Conservation (phyloP, 23 red algal species). For the Gracilaria gracilis region DNA sequence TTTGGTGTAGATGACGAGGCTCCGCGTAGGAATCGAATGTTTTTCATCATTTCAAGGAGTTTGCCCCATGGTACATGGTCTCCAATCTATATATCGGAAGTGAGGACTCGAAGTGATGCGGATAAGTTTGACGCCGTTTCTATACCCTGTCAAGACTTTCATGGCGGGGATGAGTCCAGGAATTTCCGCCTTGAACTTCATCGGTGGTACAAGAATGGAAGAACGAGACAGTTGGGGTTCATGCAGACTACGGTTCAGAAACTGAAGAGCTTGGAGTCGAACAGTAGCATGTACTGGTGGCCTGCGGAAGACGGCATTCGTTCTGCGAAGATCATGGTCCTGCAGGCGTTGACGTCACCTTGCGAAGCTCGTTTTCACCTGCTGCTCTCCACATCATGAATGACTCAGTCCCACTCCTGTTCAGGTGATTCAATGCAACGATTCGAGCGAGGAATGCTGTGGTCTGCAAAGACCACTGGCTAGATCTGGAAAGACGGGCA, state of each 20-base stretch:
- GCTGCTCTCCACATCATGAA: not conserved
- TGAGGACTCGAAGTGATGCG: conserved; percentile 15
- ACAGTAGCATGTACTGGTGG: conserved; percentile 58
- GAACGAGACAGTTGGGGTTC: conserved; percentile 39
- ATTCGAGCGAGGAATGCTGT: too few species aligned
- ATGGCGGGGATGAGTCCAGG: conserved; percentile 47
- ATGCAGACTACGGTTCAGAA: conserved; percentile 49
- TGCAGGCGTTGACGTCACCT: conserved; percentile 24
- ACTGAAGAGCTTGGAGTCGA: conserved; percentile 22
- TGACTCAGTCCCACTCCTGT: too few species aligned
- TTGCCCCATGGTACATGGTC: conserved; percentile 45
- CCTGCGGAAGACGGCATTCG: conserved; percentile 53
- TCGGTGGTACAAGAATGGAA: conserved; percentile 66
- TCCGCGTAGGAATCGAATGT: conserved; percentile 56
- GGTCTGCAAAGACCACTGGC: too few species aligned
- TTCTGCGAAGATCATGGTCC: conserved; percentile 46
- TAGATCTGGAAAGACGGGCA: not conserved
- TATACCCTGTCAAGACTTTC: conserved; percentile 31
- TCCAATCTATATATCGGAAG: conserved; percentile 54
- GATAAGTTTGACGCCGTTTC: conserved; percentile 32
- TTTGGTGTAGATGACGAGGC: conserved; percentile 33
- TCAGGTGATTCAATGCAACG: too few species aligned
- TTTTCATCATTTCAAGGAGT: conserved; percentile 38
- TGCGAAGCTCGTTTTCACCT: conserved; percentile 13
- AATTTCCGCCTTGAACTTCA: conserved; percentile 48